Evolutionary conservation across 495 filamentous ascomycete species (phyloP).

Genomic region (Podospora sp.): DNA sequence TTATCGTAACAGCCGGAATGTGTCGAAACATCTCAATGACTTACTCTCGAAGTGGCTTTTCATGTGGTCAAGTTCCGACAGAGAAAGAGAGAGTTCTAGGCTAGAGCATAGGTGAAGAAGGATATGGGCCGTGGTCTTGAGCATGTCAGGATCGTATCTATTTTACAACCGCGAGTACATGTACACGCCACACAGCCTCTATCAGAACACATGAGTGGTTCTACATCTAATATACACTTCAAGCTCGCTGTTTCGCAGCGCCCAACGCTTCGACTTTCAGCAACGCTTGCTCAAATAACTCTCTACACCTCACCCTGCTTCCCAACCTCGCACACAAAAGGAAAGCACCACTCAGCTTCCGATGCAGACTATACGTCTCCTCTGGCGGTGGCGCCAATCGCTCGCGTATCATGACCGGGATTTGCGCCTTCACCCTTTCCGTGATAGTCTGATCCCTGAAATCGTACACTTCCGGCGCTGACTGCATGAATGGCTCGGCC

Average conservation of each 20-base stretch:
- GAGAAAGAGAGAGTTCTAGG: no score
- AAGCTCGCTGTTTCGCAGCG: neutral
- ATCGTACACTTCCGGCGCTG: constrained; percentile 83
- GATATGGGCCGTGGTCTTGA: no score
- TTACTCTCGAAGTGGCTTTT: no score
- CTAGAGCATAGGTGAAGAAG: no score
- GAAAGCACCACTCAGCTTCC: constrained; percentile 95
- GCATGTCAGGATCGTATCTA: neutral
- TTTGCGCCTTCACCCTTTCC: constrained; percentile 79
- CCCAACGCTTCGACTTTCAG: constrained; percentile 40
- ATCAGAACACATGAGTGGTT: neutral
- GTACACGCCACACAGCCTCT: neutral
- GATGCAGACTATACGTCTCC: constrained; percentile 95
- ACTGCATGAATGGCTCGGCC: constrained; percentile 82
- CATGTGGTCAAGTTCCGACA: no score
- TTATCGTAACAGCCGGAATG: neutral
- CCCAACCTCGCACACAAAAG: constrained; percentile 85
- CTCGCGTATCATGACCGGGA: constrained; percentile 91
- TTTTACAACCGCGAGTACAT: neutral
- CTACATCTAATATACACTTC: neutral
- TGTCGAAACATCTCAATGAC: no score
- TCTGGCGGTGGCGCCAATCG: constrained; percentile 88
- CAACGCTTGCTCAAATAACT: constrained; percentile 74
- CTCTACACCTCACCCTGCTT: constrained; percentile 76
- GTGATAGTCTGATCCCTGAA: constrained; percentile 95